phyloP scores from a whole-genome alignment of 169 alveolate genomes.

The Blepharisma undulans region DNA sequence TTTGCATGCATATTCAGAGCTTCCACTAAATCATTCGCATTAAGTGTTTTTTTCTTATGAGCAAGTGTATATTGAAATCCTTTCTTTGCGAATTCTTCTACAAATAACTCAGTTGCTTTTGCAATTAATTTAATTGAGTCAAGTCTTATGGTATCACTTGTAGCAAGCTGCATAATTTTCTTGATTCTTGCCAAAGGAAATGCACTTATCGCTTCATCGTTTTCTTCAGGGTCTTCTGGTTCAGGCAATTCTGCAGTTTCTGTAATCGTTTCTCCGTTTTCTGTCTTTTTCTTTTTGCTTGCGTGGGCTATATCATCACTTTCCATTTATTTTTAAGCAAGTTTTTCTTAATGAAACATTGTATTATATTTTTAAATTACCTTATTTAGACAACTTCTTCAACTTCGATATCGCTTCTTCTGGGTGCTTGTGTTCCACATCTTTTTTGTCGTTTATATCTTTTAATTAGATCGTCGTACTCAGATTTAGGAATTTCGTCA shows the following conservation, averaged over 20 bases:
- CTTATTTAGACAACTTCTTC: neutral
- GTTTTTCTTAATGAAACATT: neutral
- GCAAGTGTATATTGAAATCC: neutral
- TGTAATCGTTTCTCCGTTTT: neutral
- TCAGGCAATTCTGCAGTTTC: neutral
- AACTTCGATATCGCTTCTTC: neutral
- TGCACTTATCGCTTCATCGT: neutral
- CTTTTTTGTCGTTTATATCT: neutral
- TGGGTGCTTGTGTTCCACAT: neutral
- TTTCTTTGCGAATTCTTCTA: neutral
- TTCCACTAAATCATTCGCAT: neutral
- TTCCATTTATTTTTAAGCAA: neutral
- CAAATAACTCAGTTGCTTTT: neutral
- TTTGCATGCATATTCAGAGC: neutral
- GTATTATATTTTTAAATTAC: neutral
- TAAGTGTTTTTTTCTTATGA: neutral
- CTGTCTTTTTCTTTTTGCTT: neutral
- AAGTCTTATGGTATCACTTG: neutral
- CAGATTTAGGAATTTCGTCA: neutral
- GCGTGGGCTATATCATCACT: neutral
- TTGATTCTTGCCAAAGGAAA: constrained; percentile 5
- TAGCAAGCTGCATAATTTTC: neutral
- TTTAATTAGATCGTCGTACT: neutral
- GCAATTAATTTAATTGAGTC: neutral
- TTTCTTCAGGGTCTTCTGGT: neutral